Evolutionary conservation across 2,329 filamentous ascomycete genomes (phyloP), one percentile per base, ranked within the genome.

Genomic region (Aspergillus novofumigatus): DNA sequence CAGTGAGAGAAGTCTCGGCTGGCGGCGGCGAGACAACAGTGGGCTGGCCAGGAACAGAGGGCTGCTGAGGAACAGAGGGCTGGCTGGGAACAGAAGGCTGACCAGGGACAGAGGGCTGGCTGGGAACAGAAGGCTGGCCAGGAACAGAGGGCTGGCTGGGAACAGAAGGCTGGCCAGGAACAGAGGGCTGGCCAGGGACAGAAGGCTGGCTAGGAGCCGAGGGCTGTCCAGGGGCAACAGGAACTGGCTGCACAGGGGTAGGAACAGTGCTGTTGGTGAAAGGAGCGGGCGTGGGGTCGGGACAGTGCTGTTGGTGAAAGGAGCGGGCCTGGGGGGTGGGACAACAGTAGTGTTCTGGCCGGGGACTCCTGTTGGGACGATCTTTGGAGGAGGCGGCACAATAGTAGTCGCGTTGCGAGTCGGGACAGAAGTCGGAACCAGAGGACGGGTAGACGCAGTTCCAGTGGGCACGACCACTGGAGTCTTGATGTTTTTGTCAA

Each of bases 1-100:
- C 73, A 45, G 67, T 71, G 68, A 67, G 72, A 45, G 61, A 26
- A 23, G 53, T 20, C 10, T 47, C 44, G 6, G 55, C 14, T 28
- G 63, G 59, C 53, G 51, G 25, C 20, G 59, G 60, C 42, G 56
- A 58, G 29, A 49, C 62, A 45, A 51, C 52, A 45, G 54, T 1
- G 23, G 28, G 14, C 17, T 32, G 29, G 2, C 9, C 23, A 29
- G 62, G 55, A 20, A 29, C 25, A 48, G 55, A 42, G 14, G 58
- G 44, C 52, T 54, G 49, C 17, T 44, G 49, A 14, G 55, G 29
- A 20, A 41, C 42, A 45, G 57, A 47, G 2, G 51, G 41, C 11
- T 23, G 32, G 1, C 6, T 55, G 9, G 58, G 35, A 9, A 48
- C 38, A 49, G 57, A 35, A 20, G 63, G 38, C 48, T 57, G 47